phyloP scores from a whole-genome alignment of 1,139 yeast genomes.

The Lodderomyces parapsilosis region DNA sequence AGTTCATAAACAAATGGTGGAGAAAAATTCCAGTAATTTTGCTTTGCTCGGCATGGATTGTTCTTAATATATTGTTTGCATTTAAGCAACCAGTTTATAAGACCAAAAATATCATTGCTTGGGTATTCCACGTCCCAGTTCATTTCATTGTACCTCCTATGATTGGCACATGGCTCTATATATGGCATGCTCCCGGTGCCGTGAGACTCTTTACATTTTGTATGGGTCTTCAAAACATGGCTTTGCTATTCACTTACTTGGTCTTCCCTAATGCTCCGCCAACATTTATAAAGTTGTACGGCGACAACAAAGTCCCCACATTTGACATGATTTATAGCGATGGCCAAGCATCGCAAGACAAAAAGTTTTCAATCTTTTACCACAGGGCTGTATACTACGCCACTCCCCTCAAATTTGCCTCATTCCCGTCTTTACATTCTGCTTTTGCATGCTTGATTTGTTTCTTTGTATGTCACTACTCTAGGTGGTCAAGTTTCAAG shows the following conservation, averaged over 20 bases:
- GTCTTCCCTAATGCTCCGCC: slow-evolving; percentile 69
- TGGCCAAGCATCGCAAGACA: slow-evolving; percentile 60
- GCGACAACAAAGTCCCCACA: slow-evolving; percentile 51
- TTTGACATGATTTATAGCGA: slow-evolving; percentile 67
- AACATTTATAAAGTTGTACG: slow-evolving; percentile 62
- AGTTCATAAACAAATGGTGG: slow-evolving; percentile 7
- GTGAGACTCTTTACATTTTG: slow-evolving; percentile 49
- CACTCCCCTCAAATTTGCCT: slow-evolving; percentile 69
- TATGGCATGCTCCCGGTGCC: slow-evolving; percentile 63
- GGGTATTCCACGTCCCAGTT: slow-evolving; percentile 58
- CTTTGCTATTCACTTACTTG: slow-evolving; percentile 60
- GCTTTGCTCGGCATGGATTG: slow-evolving; percentile 35
- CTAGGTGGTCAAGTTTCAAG: slow-evolving; percentile 39
- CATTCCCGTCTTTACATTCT: slow-evolving; percentile 64
- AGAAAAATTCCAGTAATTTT: slow-evolving; percentile 24
- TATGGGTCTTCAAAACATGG: slow-evolving; percentile 56
- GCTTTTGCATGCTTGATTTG: slow-evolving; percentile 58
- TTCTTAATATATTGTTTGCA: slow-evolving; percentile 38
- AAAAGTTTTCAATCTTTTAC: slow-evolving; percentile 47
- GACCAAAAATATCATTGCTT: slow-evolving; percentile 51
- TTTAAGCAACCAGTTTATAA: slow-evolving; percentile 31
- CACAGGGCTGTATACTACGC: slow-evolving; percentile 62
- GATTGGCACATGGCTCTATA: slow-evolving; percentile 59
- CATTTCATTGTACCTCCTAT: slow-evolving; percentile 61
- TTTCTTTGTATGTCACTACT: slow-evolving; percentile 43